These are phyloP conservation scores for Hypoxylon sp. DNA, from an alignment of 2,329 filamentous ascomycete genomes.

Conservation along the genomic window DNA sequence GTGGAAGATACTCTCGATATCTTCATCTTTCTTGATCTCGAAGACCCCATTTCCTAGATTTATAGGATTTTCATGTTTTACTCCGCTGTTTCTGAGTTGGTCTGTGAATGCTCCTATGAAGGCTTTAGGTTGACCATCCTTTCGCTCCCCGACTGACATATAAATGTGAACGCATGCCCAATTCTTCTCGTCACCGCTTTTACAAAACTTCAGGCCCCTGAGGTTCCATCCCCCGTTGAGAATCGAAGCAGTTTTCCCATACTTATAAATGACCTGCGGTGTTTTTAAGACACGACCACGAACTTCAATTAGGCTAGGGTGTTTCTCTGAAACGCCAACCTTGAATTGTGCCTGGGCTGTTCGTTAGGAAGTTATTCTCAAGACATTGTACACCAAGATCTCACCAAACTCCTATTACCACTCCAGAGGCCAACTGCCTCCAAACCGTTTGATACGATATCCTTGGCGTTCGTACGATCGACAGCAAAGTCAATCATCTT, in stretches of 20 bases:
- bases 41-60: neutral
- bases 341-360: slow-evolving; percentile 63
- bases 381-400: neutral
- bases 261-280: slow-evolving; percentile 68
- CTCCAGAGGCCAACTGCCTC: slow-evolving; percentile 63
- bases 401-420: slow-evolving; percentile 51
- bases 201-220: neutral
- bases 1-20: neutral
- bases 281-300: slow-evolving; percentile 70
- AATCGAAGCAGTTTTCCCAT: neutral
- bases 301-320: slow-evolving; percentile 70
- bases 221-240: slow-evolving; percentile 18
- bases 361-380: neutral
- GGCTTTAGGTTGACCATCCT: neutral
- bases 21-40: neutral
- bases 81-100: neutral
- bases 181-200: neutral
- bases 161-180: slow-evolving; percentile 7
- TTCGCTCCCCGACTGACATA: no score
- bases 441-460: slow-evolving; percentile 67
- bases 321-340: slow-evolving; percentile 60
- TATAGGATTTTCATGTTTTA: neutral
- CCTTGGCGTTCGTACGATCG: slow-evolving; percentile 64
- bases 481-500: slow-evolving; percentile 75
- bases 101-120: neutral